phyloP scores from a whole-genome alignment of 2,329 filamentous ascomycete genomes.

The Apiospora malaysiana region DNA sequence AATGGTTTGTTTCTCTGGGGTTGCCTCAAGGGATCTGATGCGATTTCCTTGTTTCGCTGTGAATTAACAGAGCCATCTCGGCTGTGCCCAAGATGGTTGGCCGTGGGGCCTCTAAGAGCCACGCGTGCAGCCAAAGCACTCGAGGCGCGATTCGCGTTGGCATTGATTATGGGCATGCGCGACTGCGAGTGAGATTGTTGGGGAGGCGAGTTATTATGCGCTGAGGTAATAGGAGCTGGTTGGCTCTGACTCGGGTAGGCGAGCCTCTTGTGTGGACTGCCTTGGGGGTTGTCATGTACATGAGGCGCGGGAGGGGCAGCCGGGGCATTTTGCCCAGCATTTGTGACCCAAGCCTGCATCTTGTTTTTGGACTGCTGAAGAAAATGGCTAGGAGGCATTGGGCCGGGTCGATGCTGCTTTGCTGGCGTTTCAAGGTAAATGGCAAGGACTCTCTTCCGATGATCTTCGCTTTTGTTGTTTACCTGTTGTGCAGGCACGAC shows the following conservation, averaged over 20 bases:
- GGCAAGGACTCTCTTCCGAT: not conserved
- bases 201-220: slow-evolving; percentile 26
- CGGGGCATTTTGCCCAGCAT: slow-evolving; percentile 34
- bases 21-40: slow-evolving; percentile 34
- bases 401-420: slow-evolving; percentile 29
- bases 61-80: slow-evolving; percentile 35
- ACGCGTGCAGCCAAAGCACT: slow-evolving; percentile 31
- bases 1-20: slow-evolving; percentile 33
- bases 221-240: slow-evolving; percentile 25
- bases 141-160: slow-evolving; percentile 35
- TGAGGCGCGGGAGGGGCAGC: slow-evolving; percentile 31
- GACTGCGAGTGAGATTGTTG: slow-evolving; percentile 33
- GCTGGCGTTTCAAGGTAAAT: slow-evolving; percentile 21
- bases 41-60: slow-evolving; percentile 30
- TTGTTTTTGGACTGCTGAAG: slow-evolving; percentile 40
- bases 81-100: slow-evolving; percentile 31
- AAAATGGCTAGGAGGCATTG: slow-evolving; percentile 40
- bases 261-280: slow-evolving; percentile 33
- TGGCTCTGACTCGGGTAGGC: slow-evolving; percentile 28
- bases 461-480: slow-evolving; percentile 23
- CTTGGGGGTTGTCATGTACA: slow-evolving; percentile 31
- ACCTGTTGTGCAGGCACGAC: not conserved
- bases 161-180: slow-evolving; percentile 38
- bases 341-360: slow-evolving; percentile 43
- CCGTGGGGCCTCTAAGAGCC: slow-evolving; percentile 26